A percentile compares a stretch with the other conserved stretches of the same genome.
These are phyloP conservation scores for Peribolospora baueri DNA, from an alignment of 768 basidiomycete genomes.

Conservation along the genomic window DNA sequence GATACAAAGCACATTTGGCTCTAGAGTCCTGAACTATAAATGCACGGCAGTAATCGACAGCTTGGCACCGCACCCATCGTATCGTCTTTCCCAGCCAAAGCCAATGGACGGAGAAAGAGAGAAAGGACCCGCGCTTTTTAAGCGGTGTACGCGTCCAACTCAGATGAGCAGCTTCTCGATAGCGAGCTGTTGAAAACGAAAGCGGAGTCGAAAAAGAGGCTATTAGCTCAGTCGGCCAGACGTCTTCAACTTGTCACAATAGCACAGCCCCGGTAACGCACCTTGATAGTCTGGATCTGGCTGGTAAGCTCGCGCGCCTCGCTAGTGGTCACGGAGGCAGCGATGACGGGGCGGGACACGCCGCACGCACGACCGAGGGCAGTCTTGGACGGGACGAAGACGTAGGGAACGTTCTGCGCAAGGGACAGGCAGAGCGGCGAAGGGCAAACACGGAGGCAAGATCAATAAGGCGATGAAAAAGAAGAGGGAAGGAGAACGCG, in stretches of 20 bases:
- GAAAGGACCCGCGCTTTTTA: too few relatives aligned
- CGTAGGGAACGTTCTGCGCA: slow-evolving; percentile 73
- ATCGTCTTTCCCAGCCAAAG: too few relatives aligned
- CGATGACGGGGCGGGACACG: slow-evolving; percentile 80
- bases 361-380: slow-evolving; percentile 89
- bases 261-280: slow-evolving; percentile 25
- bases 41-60: too few relatives aligned
- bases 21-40: too few relatives aligned
- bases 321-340: slow-evolving; percentile 87
- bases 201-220: not conserved
- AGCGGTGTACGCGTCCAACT: not conserved
- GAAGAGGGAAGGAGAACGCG: slow-evolving; percentile 3
- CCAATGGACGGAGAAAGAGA: too few relatives aligned
- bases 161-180: slow-evolving; percentile 9
- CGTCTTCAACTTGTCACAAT: too few relatives aligned
- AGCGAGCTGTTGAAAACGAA: slow-evolving; percentile 1
- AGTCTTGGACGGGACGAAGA: slow-evolving; percentile 85
- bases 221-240: slow-evolving; percentile 20
- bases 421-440: not conserved
- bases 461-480: not conserved
- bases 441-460: too few relatives aligned
- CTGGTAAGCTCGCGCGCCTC: slow-evolving; percentile 72
- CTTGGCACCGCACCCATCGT: too few relatives aligned
- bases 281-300: slow-evolving; percentile 71
- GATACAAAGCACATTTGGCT: too few relatives aligned